Evolutionary conservation across 2,329 filamentous ascomycete genomes (phyloP), one percentile per base, ranked within the genome.

Genomic region (Colletotrichum noveboracense): DNA sequence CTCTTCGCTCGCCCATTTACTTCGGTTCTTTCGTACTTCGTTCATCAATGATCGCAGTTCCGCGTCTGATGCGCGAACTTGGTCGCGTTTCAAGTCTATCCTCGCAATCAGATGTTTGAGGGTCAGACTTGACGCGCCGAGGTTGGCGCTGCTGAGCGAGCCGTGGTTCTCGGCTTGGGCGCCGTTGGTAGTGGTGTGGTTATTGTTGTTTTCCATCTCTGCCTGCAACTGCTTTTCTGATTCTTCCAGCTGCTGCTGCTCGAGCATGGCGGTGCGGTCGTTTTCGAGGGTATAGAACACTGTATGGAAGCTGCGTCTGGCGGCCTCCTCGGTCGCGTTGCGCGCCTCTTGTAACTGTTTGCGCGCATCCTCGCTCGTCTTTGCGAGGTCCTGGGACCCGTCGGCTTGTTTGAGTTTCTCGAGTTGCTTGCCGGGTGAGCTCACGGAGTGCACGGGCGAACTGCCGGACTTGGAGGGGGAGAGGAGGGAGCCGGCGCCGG

Each of bases 1-100:
- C 80, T 99, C 97, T 84, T 98, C 97, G 83, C 94, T 98, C 5
- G 97, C 96, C 97, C 97, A 99, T 86, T 99, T 99, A 85, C 96
- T 98, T 80, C 97, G 91, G 80, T 98, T 98, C 85, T 98, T 99
- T 78, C 97, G 92, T 21, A 99, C 97, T 85, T 99, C 97, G 80
- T 97, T 98, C 91, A 99, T 98, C 74, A 99, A 87, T 66, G 94
- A 95, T 75, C 97, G 93, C 75, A 99, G 88, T 82, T 99, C 96
- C 28, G 96, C 94, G 86, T 99, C 97, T 2, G 96, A 98, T 21
- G 97, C 96, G 83, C 93, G 92, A 68, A 99, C 96, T 86, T 95
- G 92, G 78, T 95, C 93, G 81, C 97, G 93, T 86, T 98, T 97
- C 85, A 95, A 92, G 84, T 99, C 97, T 82, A 99, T 98, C 72